phyloP scores from a whole-genome alignment of 1,139 yeast species.

The Yamadazyma diddensiae region DNA sequence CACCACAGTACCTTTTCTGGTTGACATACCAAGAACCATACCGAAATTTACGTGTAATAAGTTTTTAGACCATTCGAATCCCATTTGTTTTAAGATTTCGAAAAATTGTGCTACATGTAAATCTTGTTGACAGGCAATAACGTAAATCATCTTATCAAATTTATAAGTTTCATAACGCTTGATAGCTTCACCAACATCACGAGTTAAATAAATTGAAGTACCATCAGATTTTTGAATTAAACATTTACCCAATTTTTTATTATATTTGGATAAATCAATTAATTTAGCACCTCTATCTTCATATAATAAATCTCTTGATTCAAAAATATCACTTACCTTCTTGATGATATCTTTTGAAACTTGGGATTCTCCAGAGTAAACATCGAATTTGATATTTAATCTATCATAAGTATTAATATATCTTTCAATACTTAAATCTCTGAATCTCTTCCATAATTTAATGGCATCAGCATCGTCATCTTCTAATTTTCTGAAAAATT shows the following conservation, averaged over 20 bases:
- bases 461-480: constrained; percentile 85
- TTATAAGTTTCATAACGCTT: constrained; percentile 81
- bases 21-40: constrained; percentile 98
- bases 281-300: constrained; percentile 92
- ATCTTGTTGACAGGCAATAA: constrained; percentile 95
- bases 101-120: constrained; percentile 92
- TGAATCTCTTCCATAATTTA: constrained; percentile 80
- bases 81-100: constrained; percentile 92
- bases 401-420: constrained; percentile 89
- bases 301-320: constrained; percentile 68
- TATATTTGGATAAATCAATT: constrained; percentile 80
- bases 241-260: constrained; percentile 92
- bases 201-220: constrained; percentile 87
- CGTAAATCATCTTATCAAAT: constrained; percentile 95
- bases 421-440: constrained; percentile 83
- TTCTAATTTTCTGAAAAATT: constrained; percentile 88
- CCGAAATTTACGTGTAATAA: constrained; percentile 90
- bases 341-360: constrained; percentile 75
- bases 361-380: constrained; percentile 94
- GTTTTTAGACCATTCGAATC: constrained; percentile 79
- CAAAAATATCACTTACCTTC: constrained; percentile 58
- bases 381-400: constrained; percentile 82
- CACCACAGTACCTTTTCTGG: constrained; percentile 97
- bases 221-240: constrained; percentile 95
- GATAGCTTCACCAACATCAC: constrained; percentile 97